Base-by-base conservation (phyloP, 2,329 filamentous ascomycete species). In the Diaporthe sp. region DNA sequence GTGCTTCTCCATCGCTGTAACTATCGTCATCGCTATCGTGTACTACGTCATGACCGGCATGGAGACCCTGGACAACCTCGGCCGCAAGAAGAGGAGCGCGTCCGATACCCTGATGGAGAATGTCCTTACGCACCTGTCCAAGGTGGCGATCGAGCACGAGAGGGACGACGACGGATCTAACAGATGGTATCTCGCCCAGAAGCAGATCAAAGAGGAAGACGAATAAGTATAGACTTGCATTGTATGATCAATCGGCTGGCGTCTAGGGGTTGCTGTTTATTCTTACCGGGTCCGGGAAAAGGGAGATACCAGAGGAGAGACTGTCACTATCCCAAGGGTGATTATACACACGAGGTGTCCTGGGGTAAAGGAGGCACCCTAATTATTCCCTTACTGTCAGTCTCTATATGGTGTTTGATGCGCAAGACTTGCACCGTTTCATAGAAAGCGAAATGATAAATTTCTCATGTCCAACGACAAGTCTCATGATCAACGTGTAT, bases 71-170 rank as follows among this genome's bases (percentile, higher is more conserved):
- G 88, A 91, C 81, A 87, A 92, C 81, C 87, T 93, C 49, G 91
- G 91, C 77, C 89, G 91, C 82, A 89, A 91, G 86, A 88, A 91
- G 84, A 88, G 91, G 79, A 88, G 86, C 81, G 84, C 86, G 79
- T 89, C 90, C 84, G 90, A 93, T 82, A 91, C 90, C 77, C 85
- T 89, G 78, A 90, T 92, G 82, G 91, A 93, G 88, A 92, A 93
- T 85, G 90, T 92, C 84, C 88, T 93, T 79, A 88, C 87, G 59
- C 90, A 91, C 78, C 87, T 93, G 77, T 89, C 89, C 85, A 92
- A 92, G 87, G 85, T 93, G 77, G 89, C 90, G 46, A 83, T 92
- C 79, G 88, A 90, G 84, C 89, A 92, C 82, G 88, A 90, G 82
- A 83, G 80, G 72, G 89, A 90, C 79, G 46, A 59, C 1, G 31